Base-by-base conservation (phyloP, 495 filamentous ascomycete genomes). In the Opeltia flavorubescens region DNA sequence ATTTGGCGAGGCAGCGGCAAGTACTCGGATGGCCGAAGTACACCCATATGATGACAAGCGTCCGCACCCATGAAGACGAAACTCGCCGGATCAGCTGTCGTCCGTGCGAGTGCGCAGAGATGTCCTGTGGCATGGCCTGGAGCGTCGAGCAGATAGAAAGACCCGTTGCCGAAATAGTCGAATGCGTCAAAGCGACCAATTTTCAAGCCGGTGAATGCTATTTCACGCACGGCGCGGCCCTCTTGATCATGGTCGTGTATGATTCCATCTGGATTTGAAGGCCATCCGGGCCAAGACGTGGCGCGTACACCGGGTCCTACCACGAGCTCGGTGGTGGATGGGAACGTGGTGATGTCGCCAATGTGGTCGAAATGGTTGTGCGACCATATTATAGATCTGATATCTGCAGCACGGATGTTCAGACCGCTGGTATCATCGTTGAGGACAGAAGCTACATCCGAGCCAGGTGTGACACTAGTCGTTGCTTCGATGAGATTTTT, bases 331-430 rank as follows among this genome's bases (percentile, higher is more conserved):
- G 75, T 75, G 21, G 54, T 62, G 0, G 67, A 26, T 1, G 65
- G 69, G 50, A 81, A 80, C 1, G 51, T 65, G 0, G 64, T 61
- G 3, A 69, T 64, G 44, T 81, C 68, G 9, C 77, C 79, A 7
- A 63, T 64, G 54, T 83, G 80, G 52, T 82, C 78, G 50, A 72
- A 71, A 53, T 82, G 78, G 43, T 58, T 56, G 48, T 79, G 75
- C n/a, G n/a, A 62, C 69, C 72, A 76, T 40, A 81, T 65, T 29
- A 81, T 64, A 13, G 62, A 71, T 15, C 77, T 69, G 39, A 84
- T 71, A 18, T 49, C 57, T 13, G n/a, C n/a, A n/a, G n/a, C n/a
- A n/a, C n/a, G n/a, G n/a, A n/a, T n/a, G n/a, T 50, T 56, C 0
- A 59, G 56, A 39, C n/a, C n/a, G n/a, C n/a, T n/a, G n/a, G n/a